Conservation (phyloP, 1,139 yeast genomes). For the Geotrichum siamense region DNA sequence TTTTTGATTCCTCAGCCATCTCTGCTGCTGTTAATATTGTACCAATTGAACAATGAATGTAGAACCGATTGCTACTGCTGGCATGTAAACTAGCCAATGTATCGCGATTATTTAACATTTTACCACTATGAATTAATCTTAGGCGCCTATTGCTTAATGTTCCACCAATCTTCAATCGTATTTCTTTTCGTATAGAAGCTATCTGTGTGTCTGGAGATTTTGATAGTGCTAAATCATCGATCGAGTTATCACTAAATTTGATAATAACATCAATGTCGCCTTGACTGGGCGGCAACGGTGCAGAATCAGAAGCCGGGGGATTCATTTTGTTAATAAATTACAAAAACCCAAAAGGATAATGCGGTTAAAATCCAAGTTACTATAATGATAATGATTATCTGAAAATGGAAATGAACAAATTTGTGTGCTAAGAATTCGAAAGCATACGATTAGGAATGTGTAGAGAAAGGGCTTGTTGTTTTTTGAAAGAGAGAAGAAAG, state of each 20-base stretch:
- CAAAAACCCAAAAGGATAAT: too few species aligned
- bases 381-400: too few species aligned
- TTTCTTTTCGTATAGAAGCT: conserved; percentile 40
- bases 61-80: conserved; percentile 36
- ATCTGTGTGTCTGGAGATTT: conserved; percentile 38
- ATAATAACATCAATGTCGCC: conserved; percentile 35
- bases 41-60: conserved; percentile 77
- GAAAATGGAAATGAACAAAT: too few species aligned
- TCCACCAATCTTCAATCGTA: conserved; percentile 33
- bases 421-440: too few species aligned
- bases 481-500: too few species aligned
- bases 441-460: too few species aligned
- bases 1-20: conserved; percentile 52
- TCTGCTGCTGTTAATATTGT: conserved; percentile 56
- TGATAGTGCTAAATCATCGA: conserved; percentile 40
- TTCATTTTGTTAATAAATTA: too few species aligned
- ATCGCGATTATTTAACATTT: conserved; percentile 55
- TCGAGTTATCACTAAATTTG: conserved; percentile 44
- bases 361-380: too few species aligned
- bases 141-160: conserved; percentile 44
- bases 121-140: conserved; percentile 67
- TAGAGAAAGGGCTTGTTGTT: too few species aligned
- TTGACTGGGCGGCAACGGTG: background rate
- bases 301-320: background rate
- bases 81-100: conserved; percentile 41